phyloP scores from a whole-genome alignment of 495 filamentous ascomycete species.

The Aspergillus egyptiacus region DNA sequence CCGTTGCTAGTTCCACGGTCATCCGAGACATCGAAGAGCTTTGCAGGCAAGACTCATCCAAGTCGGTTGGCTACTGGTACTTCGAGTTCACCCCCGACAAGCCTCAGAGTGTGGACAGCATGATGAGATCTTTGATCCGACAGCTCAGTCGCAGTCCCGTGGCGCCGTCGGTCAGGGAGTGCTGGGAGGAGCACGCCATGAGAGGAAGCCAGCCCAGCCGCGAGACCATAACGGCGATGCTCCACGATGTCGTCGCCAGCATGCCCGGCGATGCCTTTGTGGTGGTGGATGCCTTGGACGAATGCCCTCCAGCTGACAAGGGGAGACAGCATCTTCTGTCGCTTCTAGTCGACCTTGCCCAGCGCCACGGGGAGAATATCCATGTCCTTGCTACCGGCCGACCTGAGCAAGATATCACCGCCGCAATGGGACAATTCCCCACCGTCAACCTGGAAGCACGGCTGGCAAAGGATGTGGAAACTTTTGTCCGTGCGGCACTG shows the following conservation, averaged over 20 bases:
- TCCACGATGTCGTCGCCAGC: conserved; percentile 1
- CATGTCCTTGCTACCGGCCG: conserved; percentile 18
- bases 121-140: conserved; percentile 12
- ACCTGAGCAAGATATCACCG: conserved; percentile 6
- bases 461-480: conserved; percentile 7
- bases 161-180: not conserved
- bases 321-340: conserved; percentile 3
- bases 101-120: conserved; percentile 10
- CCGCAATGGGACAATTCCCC: not conserved
- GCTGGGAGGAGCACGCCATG: conserved; percentile 9
- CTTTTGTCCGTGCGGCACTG: conserved; percentile 6
- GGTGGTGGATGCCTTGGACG: conserved; percentile 19
- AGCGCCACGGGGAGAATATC: not conserved
- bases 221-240: not conserved
- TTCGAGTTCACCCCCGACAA: conserved; percentile 11
- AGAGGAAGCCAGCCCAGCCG: not conserved
- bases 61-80: conserved; percentile 16
- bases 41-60: not conserved
- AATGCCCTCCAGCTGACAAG: conserved; percentile 7
- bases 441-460: not conserved
- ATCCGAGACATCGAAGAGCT: conserved; percentile 12
- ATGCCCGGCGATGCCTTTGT: conserved; percentile 8
- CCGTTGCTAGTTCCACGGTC: conserved; percentile 8
- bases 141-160: conserved; percentile 6
- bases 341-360: not conserved